Evolutionary conservation across 768 basidiomycete species (phyloP), one percentile per base, ranked within the genome.

Genomic region (Hypholoma fasciculare): DNA sequence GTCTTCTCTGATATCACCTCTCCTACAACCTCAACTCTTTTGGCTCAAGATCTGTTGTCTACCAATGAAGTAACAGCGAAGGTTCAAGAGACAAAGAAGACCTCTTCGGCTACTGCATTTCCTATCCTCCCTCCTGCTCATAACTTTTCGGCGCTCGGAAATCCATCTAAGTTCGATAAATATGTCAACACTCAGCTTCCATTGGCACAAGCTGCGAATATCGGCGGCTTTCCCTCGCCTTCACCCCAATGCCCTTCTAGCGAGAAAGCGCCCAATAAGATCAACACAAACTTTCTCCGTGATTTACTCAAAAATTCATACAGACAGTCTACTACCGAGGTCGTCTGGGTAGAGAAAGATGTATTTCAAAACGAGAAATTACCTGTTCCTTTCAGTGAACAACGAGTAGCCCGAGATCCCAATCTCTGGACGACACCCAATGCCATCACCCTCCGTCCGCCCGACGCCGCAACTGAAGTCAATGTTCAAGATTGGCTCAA

Each of bases 91-190:
- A 30, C 27, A 30, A 30, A 30, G 27, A 30, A 30, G 27, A 30
- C 27, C 27, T 30, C 27, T 30, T 30, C 27, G 27, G 27, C 27
- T 9, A 43, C 40, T 5, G 40, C 40, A 7, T 54, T 54, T 16
- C 53, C 53, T 46, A 23, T 54, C 23, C 53, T 54, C 8, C 53
- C 53, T 46, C 27, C 26, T 8, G 40, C 53, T 13, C 53, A 54
- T 23, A 54, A 54, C 34, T 54, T 27, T 16, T 54, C 53, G 1
- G 53, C 23, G 3, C 53, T 54, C n/a, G 42, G 42, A n/a, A 54
- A 54, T 34, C 43, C 44, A 16, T 54, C 36, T 26, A 44, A 23
- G 6, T 7, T 30, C n/a, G n/a, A n/a, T n/a, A n/a, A n/a, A n/a
- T 54, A 54, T 40, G 46, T 54, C 7, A 14, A 3, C 2, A 14